These are phyloP conservation scores for Coemansia sp. DNA, from an alignment of 192 early-diverging fungal species.

Conservation along the genomic window DNA sequence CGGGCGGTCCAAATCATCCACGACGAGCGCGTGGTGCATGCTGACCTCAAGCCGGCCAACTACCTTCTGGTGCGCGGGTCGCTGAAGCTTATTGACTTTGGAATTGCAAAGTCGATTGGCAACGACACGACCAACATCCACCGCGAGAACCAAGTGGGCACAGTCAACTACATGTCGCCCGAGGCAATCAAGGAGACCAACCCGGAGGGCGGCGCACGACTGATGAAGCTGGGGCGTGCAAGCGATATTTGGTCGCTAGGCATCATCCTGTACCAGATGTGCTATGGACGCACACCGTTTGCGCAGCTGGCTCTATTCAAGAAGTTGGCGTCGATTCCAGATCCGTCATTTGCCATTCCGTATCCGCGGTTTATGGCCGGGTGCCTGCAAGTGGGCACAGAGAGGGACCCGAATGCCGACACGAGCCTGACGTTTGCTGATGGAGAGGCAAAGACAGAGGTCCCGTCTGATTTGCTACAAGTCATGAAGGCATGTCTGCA, in stretches of 20 bases:
- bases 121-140: conserved; percentile 95
- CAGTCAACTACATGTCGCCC: conserved; percentile 94
- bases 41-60: conserved; percentile 95
- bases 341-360: conserved; percentile 63
- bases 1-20: conserved; percentile 86
- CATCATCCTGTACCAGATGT: conserved; percentile 90
- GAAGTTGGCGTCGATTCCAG: conserved; percentile 71
- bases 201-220: conserved; percentile 20
- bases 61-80: conserved; percentile 82
- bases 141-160: conserved; percentile 82
- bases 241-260: conserved; percentile 92
- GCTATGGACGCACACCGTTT: conserved; percentile 85
- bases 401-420: conserved; percentile 31
- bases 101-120: conserved; percentile 90
- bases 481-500: conserved; percentile 71
- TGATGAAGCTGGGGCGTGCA: conserved; percentile 68
- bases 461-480: conserved; percentile 55
- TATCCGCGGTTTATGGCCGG: conserved; percentile 56
- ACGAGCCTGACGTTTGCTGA: conserved; percentile 1
- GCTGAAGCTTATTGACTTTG: conserved; percentile 96
- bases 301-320: conserved; percentile 61
- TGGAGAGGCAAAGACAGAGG: conserved; percentile 23
- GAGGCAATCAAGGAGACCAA: conserved; percentile 70
- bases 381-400: conserved; percentile 29
- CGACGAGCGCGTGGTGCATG: conserved; percentile 83